A percentile compares a stretch with the other conserved stretches of the same genome.
These are phyloP conservation scores for Suhomyces chickasaworum DNA, from an alignment of 1,139 yeast species.

Conservation along the genomic window DNA sequence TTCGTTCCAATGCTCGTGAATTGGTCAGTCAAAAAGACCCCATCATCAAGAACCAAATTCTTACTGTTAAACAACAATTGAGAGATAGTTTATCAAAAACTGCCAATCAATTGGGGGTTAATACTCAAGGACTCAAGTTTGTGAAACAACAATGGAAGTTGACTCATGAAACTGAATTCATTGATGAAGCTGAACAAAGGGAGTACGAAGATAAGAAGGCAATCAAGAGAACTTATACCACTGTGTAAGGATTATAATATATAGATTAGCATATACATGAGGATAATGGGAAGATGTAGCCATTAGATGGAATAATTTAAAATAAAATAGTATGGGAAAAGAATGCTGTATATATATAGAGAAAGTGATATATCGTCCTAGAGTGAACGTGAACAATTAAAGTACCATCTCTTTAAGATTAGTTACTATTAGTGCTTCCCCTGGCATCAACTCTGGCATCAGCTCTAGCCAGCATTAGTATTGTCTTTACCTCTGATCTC, in stretches of 20 bases:
- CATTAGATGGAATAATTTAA: no score
- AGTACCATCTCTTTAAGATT: no score
- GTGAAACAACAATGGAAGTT: slow-evolving; percentile 78
- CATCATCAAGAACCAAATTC: slow-evolving; percentile 57
- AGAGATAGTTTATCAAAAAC: slow-evolving; percentile 55
- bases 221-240: slow-evolving; percentile 68
- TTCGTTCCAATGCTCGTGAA: slow-evolving; percentile 77
- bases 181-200: slow-evolving; percentile 66
- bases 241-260: slow-evolving; percentile 22
- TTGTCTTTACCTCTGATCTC: no score
- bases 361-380: no score
- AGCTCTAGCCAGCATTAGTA: no score
- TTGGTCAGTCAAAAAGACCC: slow-evolving; percentile 66
- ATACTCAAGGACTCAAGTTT: slow-evolving; percentile 78
- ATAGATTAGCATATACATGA: background rate
- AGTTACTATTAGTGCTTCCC: no score
- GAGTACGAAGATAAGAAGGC: slow-evolving; percentile 56
- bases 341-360: no score
- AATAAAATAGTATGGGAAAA: no score
- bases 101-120: slow-evolving; percentile 73
- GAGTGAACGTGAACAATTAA: no score
- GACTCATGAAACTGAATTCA: slow-evolving; percentile 71
- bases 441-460: no score
- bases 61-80: slow-evolving; percentile 58
- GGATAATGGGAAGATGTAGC: background rate